Evolutionary conservation across 2,329 filamentous ascomycete genomes (phyloP), one percentile per base, ranked within the genome.

Genomic region (Emergomyces africanus): DNA sequence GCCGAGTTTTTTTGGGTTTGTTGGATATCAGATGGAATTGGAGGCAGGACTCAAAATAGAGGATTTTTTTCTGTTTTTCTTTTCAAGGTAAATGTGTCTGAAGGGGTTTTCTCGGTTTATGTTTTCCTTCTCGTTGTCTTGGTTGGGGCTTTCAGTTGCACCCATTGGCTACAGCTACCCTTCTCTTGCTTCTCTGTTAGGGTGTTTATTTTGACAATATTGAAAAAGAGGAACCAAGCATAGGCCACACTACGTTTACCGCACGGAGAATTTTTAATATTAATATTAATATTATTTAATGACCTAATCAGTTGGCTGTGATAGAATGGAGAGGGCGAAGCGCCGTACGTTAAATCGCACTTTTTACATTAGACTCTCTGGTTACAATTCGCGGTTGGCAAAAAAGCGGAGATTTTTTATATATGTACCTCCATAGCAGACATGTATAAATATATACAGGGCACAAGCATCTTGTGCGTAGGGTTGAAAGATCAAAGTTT

Each of bases 401-500:
- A 25, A 48, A 48, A 25, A 48, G 44, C 5, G 44, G 44, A 25
- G 44, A 48, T 48, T 48, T 23, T 14, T n/a, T n/a, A n/a, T n/a
- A 4, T 25, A 8, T 28, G 28, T 44, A 44, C 42, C 42, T 23
- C 42, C 42, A 10, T 4, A 12, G 8, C 14, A 23, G 14, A 48
- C 12, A 48, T 48, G 28, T 28, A 23, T 48, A 18, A 23, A 44
- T 23, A 44, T 20, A 23, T 23, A 44, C 8, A 44, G 10, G 5
- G 6, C 6, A 30, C n/a, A 23, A 4, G 20, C 42, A 14, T 1
- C 3, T 44, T 44, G 42, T 5, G 20, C 42, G 12, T 44, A 23
- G 20, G 12, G 23, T 23, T 14, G 58, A 54, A n/a, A 50, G 53
- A n/a, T 61, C 62, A 44, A 5, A n/a, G n/a, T 74, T 69, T 58